Base-by-base conservation (phyloP, 331 rosid genomes). In the Cydonia oblonga region DNA sequence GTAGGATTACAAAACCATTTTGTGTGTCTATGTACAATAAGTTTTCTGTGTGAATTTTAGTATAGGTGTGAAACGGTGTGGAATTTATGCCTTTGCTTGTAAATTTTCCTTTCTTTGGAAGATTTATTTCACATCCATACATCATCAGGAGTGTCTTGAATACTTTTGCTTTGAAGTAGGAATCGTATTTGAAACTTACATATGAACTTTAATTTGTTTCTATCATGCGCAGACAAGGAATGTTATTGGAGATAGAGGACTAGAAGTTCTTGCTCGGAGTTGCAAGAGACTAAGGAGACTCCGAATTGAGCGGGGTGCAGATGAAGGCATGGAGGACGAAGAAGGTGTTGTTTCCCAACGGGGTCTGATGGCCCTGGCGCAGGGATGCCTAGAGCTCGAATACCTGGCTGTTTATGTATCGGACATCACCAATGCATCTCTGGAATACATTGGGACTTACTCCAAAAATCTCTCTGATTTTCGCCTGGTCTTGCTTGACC, bases 211-310 rank as follows among this genome's bases (percentile, higher is more conserved):
- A 58, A 66, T 51, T 4, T 71, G 54, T 22, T 68, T 79, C 81
- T 80, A 11, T 70, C 52, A 42, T 84, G 73, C 64, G 57, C 96
- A 95, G 99, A 84, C 96, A 38, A 88, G 99, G 85, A 89, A 95
- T 75, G 99, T 91, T 33, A 89, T 95, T 66, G 99, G 99, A 74
- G 99, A 95, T 77, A 87, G 90, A 85, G 99, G 99, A 68, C 73
- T 95, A 75, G 99, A 91, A 2, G 42, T 38, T 38, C 42, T 38
- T 38, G 42, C 42, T 38, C 42, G 42, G 42, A 38, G 42, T 38
- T 38, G 42, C 42, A 38, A 38, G 42, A 38, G 42, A 38, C 42
- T 38, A 3, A 38, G 42, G 42, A 38, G 42, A 13, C 42, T 38
- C 13, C 42, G 42, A 38, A 38, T 38, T 38, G 42, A 38, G 42